Evolutionary conservation across 306 rosid genomes (phyloP).

Genomic region (Trifolium subterraneum): DNA sequence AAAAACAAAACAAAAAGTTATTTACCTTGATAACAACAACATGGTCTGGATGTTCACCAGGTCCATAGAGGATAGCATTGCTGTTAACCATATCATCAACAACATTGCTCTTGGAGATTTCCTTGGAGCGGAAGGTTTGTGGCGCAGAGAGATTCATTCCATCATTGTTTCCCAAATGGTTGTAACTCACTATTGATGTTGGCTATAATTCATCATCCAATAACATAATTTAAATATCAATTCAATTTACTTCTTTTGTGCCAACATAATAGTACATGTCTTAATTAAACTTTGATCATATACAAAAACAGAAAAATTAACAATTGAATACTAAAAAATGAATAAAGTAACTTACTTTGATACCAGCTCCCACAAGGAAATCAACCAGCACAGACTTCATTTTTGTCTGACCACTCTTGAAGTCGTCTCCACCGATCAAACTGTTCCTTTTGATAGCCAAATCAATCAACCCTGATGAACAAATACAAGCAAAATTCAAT

Average conservation of each 20-base stretch:
- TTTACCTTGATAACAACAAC: constrained; percentile 87
- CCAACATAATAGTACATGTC: not conserved
- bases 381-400: constrained; percentile 97
- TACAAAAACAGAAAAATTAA: not conserved
- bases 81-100: constrained; percentile 98
- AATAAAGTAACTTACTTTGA: constrained; percentile 61
- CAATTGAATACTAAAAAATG: not conserved
- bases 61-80: constrained; percentile 83
- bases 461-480: constrained; percentile 77
- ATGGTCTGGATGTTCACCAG: constrained; percentile 98
- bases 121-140: constrained; percentile 95
- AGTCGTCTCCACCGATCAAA: constrained; percentile 97
- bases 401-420: constrained; percentile 99
- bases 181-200: constrained; percentile 97
- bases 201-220: constrained; percentile 55
- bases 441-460: constrained; percentile 79
- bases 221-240: not conserved
- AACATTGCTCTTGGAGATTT: constrained; percentile 95
- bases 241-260: not conserved
- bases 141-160: constrained; percentile 99
- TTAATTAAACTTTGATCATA: not conserved
- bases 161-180: constrained; percentile 97
- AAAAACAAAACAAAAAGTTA: not conserved
- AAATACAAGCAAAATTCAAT: constrained; percentile 3
- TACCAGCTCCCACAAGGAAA: constrained; percentile 98